A percentile compares a stretch with the other conserved stretches of the same genome.
These are phyloP conservation scores for Ustilaginoidea virens DNA, from an alignment of 2,329 filamentous ascomycete genomes.

Conservation along the genomic window DNA sequence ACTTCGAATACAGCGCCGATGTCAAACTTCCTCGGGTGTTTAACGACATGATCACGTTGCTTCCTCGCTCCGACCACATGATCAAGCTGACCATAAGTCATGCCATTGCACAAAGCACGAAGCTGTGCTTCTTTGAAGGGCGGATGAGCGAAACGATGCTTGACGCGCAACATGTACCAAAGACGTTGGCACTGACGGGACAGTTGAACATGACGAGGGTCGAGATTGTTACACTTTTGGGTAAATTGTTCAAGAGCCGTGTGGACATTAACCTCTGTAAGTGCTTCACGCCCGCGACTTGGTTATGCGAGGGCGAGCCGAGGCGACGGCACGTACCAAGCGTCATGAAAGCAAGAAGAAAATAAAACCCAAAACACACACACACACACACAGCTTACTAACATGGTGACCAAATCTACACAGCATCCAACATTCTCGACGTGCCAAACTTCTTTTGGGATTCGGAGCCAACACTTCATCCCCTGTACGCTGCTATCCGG, in stretches of 20 bases:
- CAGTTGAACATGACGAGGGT: slow-evolving; percentile 80
- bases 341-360: too few species aligned
- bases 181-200: slow-evolving; percentile 75
- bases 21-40: slow-evolving; percentile 83
- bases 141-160: slow-evolving; percentile 90
- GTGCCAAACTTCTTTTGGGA: slow-evolving; percentile 99
- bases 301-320: too few species aligned
- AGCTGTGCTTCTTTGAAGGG: slow-evolving; percentile 91
- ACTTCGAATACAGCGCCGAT: slow-evolving; percentile 87
- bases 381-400: not conserved
- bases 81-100: slow-evolving; percentile 97
- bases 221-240: slow-evolving; percentile 85
- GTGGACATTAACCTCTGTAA: slow-evolving; percentile 96
- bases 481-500: slow-evolving; percentile 83
- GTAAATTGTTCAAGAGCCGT: slow-evolving; percentile 77
- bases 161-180: slow-evolving; percentile 83
- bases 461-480: slow-evolving; percentile 84
- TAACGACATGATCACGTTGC: slow-evolving; percentile 97
- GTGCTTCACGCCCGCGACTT: too few species aligned
- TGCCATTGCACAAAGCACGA: slow-evolving; percentile 93
- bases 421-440: slow-evolving; percentile 88
- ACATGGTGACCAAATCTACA: not conserved
- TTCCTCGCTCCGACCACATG: slow-evolving; percentile 89
- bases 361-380: too few species aligned
- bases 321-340: too few species aligned